Evolutionary conservation across 2,329 filamentous ascomycete species (phyloP).

Genomic region (Hymenoscyphus fraxineus): DNA sequence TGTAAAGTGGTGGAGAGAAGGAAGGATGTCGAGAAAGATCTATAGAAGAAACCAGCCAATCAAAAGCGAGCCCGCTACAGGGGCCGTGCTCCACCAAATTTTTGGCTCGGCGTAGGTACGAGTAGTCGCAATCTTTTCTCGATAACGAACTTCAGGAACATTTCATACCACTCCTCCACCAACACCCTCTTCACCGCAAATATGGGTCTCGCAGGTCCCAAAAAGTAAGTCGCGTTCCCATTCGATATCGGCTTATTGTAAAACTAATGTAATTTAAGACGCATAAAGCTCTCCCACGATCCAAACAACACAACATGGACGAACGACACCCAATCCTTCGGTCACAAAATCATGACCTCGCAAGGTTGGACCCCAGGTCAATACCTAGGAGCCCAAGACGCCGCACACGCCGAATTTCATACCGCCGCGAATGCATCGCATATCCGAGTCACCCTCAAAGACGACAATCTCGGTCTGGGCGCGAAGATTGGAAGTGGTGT

Average conservation of each 20-base stretch:
- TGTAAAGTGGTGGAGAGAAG: background rate
- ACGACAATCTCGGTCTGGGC: conserved; percentile 86
- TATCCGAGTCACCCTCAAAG: conserved; percentile 80
- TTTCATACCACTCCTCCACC: background rate
- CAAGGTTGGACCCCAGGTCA: conserved; percentile 90
- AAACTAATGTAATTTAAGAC: conserved; percentile 45
- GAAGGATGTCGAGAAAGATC: background rate
- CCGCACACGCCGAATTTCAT: conserved; percentile 70
- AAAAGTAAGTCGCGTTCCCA: conserved; percentile 50
- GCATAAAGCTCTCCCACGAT: conserved; percentile 73
- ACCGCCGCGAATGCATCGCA: conserved; percentile 79
- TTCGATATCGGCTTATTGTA: conserved; percentile 28
- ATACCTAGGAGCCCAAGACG: conserved; percentile 73
- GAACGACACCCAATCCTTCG: conserved; percentile 75
- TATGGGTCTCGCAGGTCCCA: conserved; percentile 68
- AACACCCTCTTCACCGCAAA: conserved; percentile 13
- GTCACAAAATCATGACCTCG: conserved; percentile 80
- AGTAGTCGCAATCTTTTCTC: conserved; percentile 15
- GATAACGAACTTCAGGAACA: conserved; percentile 15
- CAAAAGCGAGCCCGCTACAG: conserved; percentile 17
- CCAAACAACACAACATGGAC: conserved; percentile 96
- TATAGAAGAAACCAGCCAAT: conserved; percentile 14
- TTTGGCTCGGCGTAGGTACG: conserved; percentile 15
- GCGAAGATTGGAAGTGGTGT: conserved; percentile 69
- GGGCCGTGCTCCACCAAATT: conserved; percentile 19